Base-by-base conservation (phyloP, 306 rosid genomes). In the Casuarina glauca region DNA sequence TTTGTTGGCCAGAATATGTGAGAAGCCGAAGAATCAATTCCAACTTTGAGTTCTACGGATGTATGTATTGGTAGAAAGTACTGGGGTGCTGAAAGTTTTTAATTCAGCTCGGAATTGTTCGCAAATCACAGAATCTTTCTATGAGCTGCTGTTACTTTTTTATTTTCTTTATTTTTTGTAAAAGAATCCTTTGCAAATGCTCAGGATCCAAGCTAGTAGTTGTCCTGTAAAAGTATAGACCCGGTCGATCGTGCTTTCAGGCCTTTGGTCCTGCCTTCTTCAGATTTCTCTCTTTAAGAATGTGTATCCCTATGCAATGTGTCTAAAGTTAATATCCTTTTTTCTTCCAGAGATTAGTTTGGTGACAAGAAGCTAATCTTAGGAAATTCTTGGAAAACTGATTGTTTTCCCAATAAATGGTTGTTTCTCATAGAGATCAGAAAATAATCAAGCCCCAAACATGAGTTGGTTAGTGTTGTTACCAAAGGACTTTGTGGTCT, bases 1-100 rank as follows among this genome's bases (percentile, higher is more conserved):
- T 77, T 60, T 73, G 75, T 80, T 72, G 36, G 45, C 57, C 39
- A 62, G 82, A 71, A 72, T 39, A 19, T 39, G 44, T n/a, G 15
- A 62, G 11, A 41, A 16, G 20, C 7, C 9, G 10, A 61, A 12
- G 13, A 44, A 67, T 9, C 5, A 19, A 15, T 61, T 26, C 35
- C 20, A n/a, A 41, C 8, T 57, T 66, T 12, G 75, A 69, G 46
- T 61, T 78, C 75, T 26, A 26, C 38, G 9, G 38, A 58, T 26
- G 36, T 58, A 26, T 26, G 4, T 19, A 3, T 57, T 6, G 26
- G 64, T 9, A 19, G 20, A 58, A 58, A 58, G 6, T 9, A 58
- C 15, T 58, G 55, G 4, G 55, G 7, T 16, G 6, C 55, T 13
- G 55, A 6, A 51, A 51, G 19, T 51, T 15, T 51, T 51, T 3